phyloP scores from a whole-genome alignment of 345 rosid genomes.

The Hibiscus mutabilis region DNA sequence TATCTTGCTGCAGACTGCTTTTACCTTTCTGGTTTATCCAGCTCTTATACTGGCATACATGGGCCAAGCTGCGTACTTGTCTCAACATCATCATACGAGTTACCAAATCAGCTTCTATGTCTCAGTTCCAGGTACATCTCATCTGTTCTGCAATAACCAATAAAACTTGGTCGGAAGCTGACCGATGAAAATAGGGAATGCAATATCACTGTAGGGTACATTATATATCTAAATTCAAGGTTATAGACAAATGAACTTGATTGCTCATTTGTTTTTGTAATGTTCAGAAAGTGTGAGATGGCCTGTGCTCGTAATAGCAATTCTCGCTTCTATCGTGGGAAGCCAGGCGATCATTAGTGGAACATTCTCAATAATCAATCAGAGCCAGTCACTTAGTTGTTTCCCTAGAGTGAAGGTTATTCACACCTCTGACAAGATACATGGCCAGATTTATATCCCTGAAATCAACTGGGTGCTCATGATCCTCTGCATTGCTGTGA shows the following conservation, averaged over 20 bases:
- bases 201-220: no score
- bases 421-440: slow-evolving; percentile 94
- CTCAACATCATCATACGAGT: slow-evolving; percentile 65
- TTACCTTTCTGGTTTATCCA: slow-evolving; percentile 92
- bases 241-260: no score
- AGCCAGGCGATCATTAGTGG: slow-evolving; percentile 99
- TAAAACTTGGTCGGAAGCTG: neutral
- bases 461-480: slow-evolving; percentile 98
- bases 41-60: slow-evolving; percentile 96
- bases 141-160: neutral
- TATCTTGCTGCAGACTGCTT: slow-evolving; percentile 59
- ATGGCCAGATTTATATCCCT: slow-evolving; percentile 98
- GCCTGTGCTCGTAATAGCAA: slow-evolving; percentile 84
- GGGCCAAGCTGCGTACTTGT: slow-evolving; percentile 99
- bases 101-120: slow-evolving; percentile 72
- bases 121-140: slow-evolving; percentile 74
- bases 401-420: slow-evolving; percentile 96
- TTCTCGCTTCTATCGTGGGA: slow-evolving; percentile 97
- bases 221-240: no score
- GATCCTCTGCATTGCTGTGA: slow-evolving; percentile 95
- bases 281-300: slow-evolving; percentile 61
- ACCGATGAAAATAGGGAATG: neutral
- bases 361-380: slow-evolving; percentile 96
- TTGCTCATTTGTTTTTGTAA: slow-evolving; percentile 9
- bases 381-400: slow-evolving; percentile 97